phyloP scores from a whole-genome alignment of 2,329 filamentous ascomycete species.

The Fusarium agapanthi region DNA sequence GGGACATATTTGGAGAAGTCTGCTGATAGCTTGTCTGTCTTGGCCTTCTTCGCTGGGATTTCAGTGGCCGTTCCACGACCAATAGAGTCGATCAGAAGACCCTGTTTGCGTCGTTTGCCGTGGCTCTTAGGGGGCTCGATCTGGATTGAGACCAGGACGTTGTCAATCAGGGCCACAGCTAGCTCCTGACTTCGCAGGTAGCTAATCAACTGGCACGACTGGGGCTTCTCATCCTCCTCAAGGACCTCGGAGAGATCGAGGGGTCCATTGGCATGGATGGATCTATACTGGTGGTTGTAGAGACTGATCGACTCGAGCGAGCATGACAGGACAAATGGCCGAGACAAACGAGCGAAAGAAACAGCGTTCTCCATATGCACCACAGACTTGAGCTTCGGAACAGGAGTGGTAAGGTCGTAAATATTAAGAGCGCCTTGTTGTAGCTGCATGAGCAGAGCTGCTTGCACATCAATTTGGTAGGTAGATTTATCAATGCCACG shows the following conservation, averaged over 20 bases:
- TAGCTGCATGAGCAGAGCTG: slow-evolving; percentile 71
- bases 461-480: slow-evolving; percentile 69
- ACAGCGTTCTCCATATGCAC: slow-evolving; percentile 61
- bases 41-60: slow-evolving; percentile 46
- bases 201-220: slow-evolving; percentile 58
- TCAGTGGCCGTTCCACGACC: slow-evolving; percentile 66
- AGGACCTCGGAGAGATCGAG: slow-evolving; percentile 55
- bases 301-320: slow-evolving; percentile 65
- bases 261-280: slow-evolving; percentile 61
- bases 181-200: slow-evolving; percentile 74
- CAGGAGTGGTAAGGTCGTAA: slow-evolving; percentile 70
- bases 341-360: slow-evolving; percentile 73
- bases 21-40: slow-evolving; percentile 43
- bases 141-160: slow-evolving; percentile 73
- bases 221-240: slow-evolving; percentile 47
- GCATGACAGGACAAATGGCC: slow-evolving; percentile 71
- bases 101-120: slow-evolving; percentile 65
- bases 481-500: slow-evolving; percentile 26
- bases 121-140: slow-evolving; percentile 68
- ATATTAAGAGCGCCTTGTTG: slow-evolving; percentile 62
- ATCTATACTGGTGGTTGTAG: slow-evolving; percentile 75
- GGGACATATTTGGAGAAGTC: slow-evolving; percentile 53
- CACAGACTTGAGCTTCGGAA: slow-evolving; percentile 67
- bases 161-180: slow-evolving; percentile 70
- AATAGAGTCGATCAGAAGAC: slow-evolving; percentile 77